These are phyloP conservation scores for Mesotaenium endlicherianum DNA, from an alignment of 139 green algal genomes.

Conservation along the genomic window DNA sequence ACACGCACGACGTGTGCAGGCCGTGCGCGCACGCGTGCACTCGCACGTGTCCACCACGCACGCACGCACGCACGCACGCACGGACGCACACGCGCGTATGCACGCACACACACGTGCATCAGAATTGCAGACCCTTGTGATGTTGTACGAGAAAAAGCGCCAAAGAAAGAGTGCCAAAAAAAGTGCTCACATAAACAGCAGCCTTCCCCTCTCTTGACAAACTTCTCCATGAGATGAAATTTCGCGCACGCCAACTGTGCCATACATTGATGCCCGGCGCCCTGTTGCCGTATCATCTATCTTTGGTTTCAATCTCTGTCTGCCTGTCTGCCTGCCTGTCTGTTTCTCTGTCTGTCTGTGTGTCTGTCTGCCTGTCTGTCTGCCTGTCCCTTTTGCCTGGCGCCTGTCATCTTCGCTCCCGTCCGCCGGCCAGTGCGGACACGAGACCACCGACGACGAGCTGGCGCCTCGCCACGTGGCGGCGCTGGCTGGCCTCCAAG, in stretches of 20 bases:
- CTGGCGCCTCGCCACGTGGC: background rate
- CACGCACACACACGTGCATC: no score
- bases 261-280: background rate
- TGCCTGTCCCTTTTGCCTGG: background rate
- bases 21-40: background rate
- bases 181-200: no score
- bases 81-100: no score
- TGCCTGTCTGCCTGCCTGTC: background rate
- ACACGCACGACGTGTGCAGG: background rate
- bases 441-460: background rate
- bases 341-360: background rate
- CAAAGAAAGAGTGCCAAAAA: no score
- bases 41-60: background rate
- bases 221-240: no score
- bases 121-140: no score
- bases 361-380: background rate
- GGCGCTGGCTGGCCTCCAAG: slow-evolving; percentile 33
- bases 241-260: background rate
- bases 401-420: background rate
- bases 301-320: no score
- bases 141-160: no score
- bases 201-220: no score
- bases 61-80: background rate
- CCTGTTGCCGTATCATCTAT: no score
- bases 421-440: background rate